Percentiles rank a stretch among this genome's conserved stretches.
Conservation (phyloP, 108 stramenopile species). For the Cyclotella sp. region DNA sequence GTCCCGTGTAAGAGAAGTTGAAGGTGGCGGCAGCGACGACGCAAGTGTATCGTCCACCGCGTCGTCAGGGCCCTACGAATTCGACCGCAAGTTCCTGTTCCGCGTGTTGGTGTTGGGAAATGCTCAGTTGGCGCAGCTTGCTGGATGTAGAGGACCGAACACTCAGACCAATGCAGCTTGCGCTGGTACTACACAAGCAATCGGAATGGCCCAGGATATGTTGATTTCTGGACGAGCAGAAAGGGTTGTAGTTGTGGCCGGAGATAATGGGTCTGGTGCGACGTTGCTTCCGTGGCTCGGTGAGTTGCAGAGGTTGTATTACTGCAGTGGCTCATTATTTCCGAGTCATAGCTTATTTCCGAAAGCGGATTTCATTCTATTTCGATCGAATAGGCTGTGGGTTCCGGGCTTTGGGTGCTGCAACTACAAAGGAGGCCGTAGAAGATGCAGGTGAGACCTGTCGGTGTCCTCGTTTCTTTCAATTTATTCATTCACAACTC, state of each 20-base stretch:
- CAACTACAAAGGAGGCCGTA: constrained; percentile 73
- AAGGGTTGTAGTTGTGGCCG: constrained; percentile 94
- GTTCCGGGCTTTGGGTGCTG: constrained; percentile 95
- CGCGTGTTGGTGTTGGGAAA: constrained; percentile 94
- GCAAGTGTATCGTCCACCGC: constrained; percentile 48
- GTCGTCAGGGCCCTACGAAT: constrained; percentile 74
- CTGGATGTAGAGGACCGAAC: constrained; percentile 95
- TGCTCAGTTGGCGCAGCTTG: constrained; percentile 95
- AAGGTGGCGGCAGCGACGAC: constrained; percentile 46
- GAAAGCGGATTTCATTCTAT: background rate
- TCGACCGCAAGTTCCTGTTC: constrained; percentile 98
- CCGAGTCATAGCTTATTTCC: too few species aligned
- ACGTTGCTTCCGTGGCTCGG: constrained; percentile 95
- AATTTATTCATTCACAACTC: background rate
- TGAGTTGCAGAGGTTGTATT: background rate
- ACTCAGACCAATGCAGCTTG: constrained; percentile 98
- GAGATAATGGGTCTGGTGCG: constrained; percentile 93
- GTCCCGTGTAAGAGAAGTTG: constrained; percentile 65
- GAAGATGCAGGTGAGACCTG: constrained; percentile 62
- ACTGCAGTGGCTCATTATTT: background rate
- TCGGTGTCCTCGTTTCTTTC: too few species aligned
- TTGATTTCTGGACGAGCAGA: constrained; percentile 91
- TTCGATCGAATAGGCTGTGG: constrained; percentile 58
- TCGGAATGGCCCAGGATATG: constrained; percentile 97
- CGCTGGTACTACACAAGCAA: constrained; percentile 96